Evolutionary conservation across 805 yeast genomes (phyloP).

Genomic region (Schizosaccharomyces pombe): DNA sequence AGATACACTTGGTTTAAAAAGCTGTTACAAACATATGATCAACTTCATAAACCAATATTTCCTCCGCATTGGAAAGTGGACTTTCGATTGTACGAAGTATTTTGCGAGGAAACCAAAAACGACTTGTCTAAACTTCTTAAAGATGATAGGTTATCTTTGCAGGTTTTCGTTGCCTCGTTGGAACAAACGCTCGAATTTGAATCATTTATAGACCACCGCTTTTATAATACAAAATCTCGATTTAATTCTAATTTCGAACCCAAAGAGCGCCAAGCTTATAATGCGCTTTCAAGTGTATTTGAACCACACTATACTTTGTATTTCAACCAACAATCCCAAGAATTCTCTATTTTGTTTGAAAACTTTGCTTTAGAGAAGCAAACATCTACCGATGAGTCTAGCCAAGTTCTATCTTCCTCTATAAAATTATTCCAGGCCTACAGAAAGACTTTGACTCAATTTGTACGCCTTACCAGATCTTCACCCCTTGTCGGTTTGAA

Average conservation of each 20-base stretch:
- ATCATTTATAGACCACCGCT: slow-evolving; percentile 34
- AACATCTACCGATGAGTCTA: slow-evolving; percentile 23
- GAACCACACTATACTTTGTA: slow-evolving; percentile 70
- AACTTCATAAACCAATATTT: slow-evolving; percentile 30
- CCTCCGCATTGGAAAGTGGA: slow-evolving; percentile 54
- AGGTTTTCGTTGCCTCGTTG: slow-evolving; percentile 41
- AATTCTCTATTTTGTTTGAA: background rate
- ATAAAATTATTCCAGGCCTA: slow-evolving; percentile 67
- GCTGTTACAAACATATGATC: slow-evolving; percentile 34
- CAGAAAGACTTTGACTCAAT: slow-evolving; percentile 47
- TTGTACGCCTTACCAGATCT: slow-evolving; percentile 32
- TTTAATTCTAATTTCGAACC: too few relatives aligned
- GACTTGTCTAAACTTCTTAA: slow-evolving; percentile 35
- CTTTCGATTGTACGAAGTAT: slow-evolving; percentile 31
- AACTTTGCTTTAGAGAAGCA: slow-evolving; percentile 26
- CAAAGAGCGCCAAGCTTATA: too few relatives aligned
- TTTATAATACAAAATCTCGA: too few relatives aligned
- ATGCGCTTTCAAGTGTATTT: slow-evolving; percentile 46
- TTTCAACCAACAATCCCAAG: slow-evolving; percentile 61
- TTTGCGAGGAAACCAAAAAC: slow-evolving; percentile 43
- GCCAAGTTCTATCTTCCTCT: slow-evolving; percentile 60
- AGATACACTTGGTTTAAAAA: slow-evolving; percentile 64
- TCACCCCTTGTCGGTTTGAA: slow-evolving; percentile 25
- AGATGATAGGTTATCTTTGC: slow-evolving; percentile 26
- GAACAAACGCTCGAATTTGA: slow-evolving; percentile 72